Percentiles rank a stretch among this genome's conserved stretches.
phyloP scores from a whole-genome alignment of 2,329 filamentous ascomycete species.

The Metarhizium rileyi region DNA sequence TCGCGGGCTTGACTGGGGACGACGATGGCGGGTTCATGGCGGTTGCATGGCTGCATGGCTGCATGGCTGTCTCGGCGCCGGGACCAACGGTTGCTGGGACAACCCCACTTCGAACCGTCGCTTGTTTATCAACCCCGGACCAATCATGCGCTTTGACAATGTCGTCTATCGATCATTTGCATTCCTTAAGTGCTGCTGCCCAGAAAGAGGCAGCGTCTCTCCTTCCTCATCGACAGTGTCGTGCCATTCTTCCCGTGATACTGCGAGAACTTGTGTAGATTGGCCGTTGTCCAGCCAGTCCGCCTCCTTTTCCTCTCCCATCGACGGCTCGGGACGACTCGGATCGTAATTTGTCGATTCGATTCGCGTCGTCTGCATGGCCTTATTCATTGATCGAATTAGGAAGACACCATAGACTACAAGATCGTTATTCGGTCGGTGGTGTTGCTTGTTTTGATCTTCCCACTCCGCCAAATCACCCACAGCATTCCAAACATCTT shows the following conservation, averaged over 20 bases:
- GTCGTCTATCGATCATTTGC: not conserved
- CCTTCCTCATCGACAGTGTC: not conserved
- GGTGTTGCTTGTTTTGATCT: not conserved
- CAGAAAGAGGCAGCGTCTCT: not conserved
- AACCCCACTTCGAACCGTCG: not conserved
- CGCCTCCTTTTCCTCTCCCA: not conserved
- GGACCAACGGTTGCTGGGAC: conserved; percentile 4
- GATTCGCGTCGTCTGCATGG: not conserved
- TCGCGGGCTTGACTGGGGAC: not conserved
- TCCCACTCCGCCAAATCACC: not conserved
- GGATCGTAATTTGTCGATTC: not conserved
- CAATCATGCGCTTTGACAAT: conserved; percentile 5
- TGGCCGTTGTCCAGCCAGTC: not conserved
- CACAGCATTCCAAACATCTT: conserved; percentile 20
- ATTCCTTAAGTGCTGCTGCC: conserved; percentile 9
- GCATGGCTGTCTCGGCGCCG: not conserved
- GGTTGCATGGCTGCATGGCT: not conserved
- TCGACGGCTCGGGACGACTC: not conserved
- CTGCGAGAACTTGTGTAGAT: not conserved
- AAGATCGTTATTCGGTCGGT: too few relatives aligned
- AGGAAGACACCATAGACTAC: too few relatives aligned
- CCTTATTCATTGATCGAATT: not conserved
- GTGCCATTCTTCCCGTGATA: not conserved
- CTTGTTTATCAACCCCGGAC: conserved; percentile 7
- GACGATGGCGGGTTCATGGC: not conserved